phyloP scores from a whole-genome alignment of 75 land plant species.

The Pinus albicaulis region DNA sequence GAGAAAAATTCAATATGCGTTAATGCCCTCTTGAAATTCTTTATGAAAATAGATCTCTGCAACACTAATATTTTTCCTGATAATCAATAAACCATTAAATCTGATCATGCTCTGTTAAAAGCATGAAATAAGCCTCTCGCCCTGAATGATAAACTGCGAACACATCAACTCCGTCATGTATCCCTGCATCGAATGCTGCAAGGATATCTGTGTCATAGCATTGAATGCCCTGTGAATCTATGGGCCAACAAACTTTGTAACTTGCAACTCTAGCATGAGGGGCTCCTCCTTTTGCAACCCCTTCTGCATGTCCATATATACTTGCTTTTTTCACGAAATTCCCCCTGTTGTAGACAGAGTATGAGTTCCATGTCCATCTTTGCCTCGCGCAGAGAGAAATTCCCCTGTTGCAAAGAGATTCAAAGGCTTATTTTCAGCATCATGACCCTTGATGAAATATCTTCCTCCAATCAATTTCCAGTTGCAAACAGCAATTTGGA shows the following conservation, averaged over 20 bases:
- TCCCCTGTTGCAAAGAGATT: slow-evolving; percentile 7
- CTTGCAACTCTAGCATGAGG: slow-evolving; percentile 62
- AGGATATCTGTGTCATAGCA: slow-evolving; percentile 51
- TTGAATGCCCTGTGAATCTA: not conserved
- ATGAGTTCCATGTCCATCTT: slow-evolving; percentile 64
- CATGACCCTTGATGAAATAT: slow-evolving; percentile 36
- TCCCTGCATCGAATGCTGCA: slow-evolving; percentile 68
- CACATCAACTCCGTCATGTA: slow-evolving; percentile 65
- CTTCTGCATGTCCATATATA: slow-evolving; percentile 39
- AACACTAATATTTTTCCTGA: no score
- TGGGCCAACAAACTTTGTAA: slow-evolving; percentile 76
- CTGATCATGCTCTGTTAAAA: no score
- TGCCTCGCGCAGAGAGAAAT: slow-evolving; percentile 24
- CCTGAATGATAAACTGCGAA: slow-evolving; percentile 27
- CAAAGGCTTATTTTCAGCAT: slow-evolving; percentile 7
- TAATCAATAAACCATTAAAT: no score
- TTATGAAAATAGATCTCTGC: no score
- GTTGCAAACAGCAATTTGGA: not conserved
- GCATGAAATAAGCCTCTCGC: no score
- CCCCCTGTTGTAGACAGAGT: slow-evolving; percentile 77
- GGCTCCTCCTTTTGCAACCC: slow-evolving; percentile 70
- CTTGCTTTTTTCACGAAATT: slow-evolving; percentile 44
- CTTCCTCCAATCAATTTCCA: slow-evolving; percentile 44
- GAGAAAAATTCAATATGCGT: no score
- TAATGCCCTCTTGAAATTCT: no score